Conservation (phyloP, 2,329 filamentous ascomycete species). For the Pyrenochaeta sp. region DNA sequence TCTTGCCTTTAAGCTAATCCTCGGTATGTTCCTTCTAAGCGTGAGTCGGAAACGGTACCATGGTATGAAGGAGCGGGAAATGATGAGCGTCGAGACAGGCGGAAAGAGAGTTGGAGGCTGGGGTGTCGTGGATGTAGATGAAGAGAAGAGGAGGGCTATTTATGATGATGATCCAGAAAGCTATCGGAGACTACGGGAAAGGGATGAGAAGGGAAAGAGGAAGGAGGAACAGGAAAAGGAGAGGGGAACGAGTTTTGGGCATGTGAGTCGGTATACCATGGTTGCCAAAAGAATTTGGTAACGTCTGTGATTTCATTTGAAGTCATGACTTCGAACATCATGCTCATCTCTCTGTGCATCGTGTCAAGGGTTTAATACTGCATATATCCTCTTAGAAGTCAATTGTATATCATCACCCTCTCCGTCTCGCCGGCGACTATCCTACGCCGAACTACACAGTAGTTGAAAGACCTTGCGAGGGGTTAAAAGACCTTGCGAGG, state of each 20-base stretch:
- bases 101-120: slow-evolving; percentile 82
- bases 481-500: too few species aligned
- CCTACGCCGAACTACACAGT: too few species aligned
- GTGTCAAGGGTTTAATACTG: too few species aligned
- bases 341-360: too few species aligned
- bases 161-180: slow-evolving; percentile 85
- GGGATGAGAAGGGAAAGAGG: slow-evolving; percentile 69
- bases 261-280: slow-evolving; percentile 88
- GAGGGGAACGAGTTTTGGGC: slow-evolving; percentile 66
- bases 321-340: neutral
- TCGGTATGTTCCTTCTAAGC: slow-evolving; percentile 86
- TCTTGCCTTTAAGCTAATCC: slow-evolving; percentile 79
- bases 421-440: too few species aligned
- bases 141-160: slow-evolving; percentile 85
- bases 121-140: slow-evolving; percentile 86
- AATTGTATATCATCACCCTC: too few species aligned
- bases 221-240: slow-evolving; percentile 65
- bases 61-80: slow-evolving; percentile 77
- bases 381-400: too few species aligned
- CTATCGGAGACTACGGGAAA: slow-evolving; percentile 65
- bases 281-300: slow-evolving; percentile 97
- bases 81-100: slow-evolving; percentile 66
- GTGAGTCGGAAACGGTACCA: slow-evolving; percentile 82
- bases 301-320: neutral
- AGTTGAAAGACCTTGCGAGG: too few species aligned